Evolutionary conservation across 805 yeast genomes (phyloP).

Genomic region (Metschnikowia matae): DNA sequence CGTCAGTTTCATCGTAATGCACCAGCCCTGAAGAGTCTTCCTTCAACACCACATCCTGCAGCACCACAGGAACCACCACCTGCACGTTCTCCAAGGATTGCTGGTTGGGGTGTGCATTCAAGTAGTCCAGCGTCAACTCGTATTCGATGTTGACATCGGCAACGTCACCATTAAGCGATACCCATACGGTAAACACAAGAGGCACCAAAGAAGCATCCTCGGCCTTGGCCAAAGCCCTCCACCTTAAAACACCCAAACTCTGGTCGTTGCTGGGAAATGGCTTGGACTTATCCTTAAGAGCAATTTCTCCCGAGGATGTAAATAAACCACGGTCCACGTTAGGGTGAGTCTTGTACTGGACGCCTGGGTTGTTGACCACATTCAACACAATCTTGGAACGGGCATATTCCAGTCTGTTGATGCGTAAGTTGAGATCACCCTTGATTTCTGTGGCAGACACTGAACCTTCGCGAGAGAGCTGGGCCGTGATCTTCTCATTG

Average conservation of each 20-base stretch:
- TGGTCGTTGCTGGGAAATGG: constrained; percentile 91
- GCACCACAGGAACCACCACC: constrained; percentile 63
- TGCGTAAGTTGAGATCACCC: constrained; percentile 87
- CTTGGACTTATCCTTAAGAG: constrained; percentile 70
- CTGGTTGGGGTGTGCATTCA: constrained; percentile 26
- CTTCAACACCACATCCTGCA: constrained; percentile 49
- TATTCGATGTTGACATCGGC: constrained; percentile 84
- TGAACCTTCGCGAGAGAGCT: constrained; percentile 80
- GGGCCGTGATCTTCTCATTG: constrained; percentile 74
- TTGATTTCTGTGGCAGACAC: constrained; percentile 67
- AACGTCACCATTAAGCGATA: constrained; percentile 55
- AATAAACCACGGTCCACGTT: constrained; percentile 82
- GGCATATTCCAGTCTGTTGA: constrained; percentile 71
- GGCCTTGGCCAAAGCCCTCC: constrained; percentile 70
- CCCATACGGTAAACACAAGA: constrained; percentile 80
- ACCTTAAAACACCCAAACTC: constrained; percentile 85
- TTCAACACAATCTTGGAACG: constrained; percentile 59
- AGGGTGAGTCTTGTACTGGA: constrained; percentile 91
- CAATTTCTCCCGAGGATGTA: constrained; percentile 52
- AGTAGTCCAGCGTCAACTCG: constrained; percentile 53
- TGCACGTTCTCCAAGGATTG: constrained; percentile 50
- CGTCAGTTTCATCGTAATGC: constrained; percentile 56
- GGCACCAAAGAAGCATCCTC: constrained; percentile 54
- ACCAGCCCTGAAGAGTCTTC: constrained; percentile 45
- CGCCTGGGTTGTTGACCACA: constrained; percentile 43